phyloP scores from a whole-genome alignment of 805 yeast species.

The Torulaspora gathmanii region DNA sequence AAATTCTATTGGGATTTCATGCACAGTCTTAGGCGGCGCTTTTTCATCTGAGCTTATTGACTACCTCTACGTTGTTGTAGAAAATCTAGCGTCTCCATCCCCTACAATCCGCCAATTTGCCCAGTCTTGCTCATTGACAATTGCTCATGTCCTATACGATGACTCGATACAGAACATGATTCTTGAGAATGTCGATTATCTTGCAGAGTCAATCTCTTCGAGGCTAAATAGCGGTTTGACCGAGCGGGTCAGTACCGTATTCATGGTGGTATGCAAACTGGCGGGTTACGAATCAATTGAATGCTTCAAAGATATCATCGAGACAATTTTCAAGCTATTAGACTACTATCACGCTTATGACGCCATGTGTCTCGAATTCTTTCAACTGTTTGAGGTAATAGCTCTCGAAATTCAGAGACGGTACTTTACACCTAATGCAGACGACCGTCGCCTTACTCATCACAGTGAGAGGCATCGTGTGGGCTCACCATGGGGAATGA shows the following conservation, averaged over 20 bases:
- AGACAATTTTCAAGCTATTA: slow-evolving; percentile 67
- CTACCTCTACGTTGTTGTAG: slow-evolving; percentile 65
- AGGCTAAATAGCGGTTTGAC: slow-evolving; percentile 65
- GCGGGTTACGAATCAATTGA: slow-evolving; percentile 63
- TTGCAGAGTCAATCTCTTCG: slow-evolving; percentile 72
- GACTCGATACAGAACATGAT: slow-evolving; percentile 57
- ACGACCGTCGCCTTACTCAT: slow-evolving; percentile 15
- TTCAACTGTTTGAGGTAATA: slow-evolving; percentile 61
- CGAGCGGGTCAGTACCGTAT: slow-evolving; percentile 67
- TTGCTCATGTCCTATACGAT: slow-evolving; percentile 49
- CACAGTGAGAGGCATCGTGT: slow-evolving; percentile 25
- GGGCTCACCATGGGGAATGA: slow-evolving; percentile 60
- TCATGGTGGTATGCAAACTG: slow-evolving; percentile 62
- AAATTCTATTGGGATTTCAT: slow-evolving; percentile 16
- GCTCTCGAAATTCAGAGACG: slow-evolving; percentile 43
- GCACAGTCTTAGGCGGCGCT: slow-evolving; percentile 28
- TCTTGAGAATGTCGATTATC: slow-evolving; percentile 67
- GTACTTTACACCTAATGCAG: slow-evolving; percentile 32
- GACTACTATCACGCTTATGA: slow-evolving; percentile 85
- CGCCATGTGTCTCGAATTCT: slow-evolving; percentile 65
- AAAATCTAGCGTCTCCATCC: slow-evolving; percentile 58
- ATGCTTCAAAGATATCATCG: slow-evolving; percentile 67
- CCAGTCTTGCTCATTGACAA: slow-evolving; percentile 45
- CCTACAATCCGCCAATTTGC: slow-evolving; percentile 47
- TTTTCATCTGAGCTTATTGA: slow-evolving; percentile 62